Conservation (phyloP, 163 green algal genomes). For the Volvox carteri region DNA sequence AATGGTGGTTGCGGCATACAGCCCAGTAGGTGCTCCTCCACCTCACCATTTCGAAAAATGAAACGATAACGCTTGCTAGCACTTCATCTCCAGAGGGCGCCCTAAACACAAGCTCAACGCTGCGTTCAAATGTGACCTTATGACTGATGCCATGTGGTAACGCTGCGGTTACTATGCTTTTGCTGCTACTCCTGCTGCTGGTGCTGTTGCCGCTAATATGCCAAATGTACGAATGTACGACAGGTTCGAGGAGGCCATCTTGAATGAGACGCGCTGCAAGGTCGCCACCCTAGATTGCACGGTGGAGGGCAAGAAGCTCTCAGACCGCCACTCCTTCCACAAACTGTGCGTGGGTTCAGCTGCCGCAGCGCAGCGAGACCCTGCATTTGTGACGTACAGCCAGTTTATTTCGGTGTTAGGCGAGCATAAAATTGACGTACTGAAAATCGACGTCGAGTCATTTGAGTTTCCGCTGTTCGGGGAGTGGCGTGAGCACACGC, state of each 20-base stretch:
- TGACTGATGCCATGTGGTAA: too few species aligned
- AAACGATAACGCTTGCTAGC: too few species aligned
- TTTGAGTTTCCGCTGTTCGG: conserved; percentile 6
- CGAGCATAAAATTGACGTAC: neutral
- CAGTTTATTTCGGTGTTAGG: neutral
- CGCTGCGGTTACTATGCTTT: too few species aligned
- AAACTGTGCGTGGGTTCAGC: neutral
- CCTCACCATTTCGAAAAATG: too few species aligned
- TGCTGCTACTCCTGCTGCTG: too few species aligned
- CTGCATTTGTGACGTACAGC: neutral
- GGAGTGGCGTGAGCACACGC: neutral
- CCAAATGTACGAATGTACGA: neutral
- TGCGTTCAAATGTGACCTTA: too few species aligned
- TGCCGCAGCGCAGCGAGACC: neutral
- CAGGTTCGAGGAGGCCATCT: conserved; percentile 12
- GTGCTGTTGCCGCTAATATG: too few species aligned
- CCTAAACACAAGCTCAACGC: too few species aligned
- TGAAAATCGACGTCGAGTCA: conserved; percentile 29
- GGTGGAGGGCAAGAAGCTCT: neutral
- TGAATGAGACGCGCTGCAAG: neutral
- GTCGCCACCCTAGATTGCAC: conserved; percentile 6
- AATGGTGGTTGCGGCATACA: too few species aligned
- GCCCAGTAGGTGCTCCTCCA: too few species aligned
- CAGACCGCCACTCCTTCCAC: neutral
- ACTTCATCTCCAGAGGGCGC: too few species aligned